A percentile compares a stretch with the other conserved stretches of the same genome.
Evolutionary conservation across 169 alveolate species (phyloP).

Genomic region (Eimeria praecox): DNA sequence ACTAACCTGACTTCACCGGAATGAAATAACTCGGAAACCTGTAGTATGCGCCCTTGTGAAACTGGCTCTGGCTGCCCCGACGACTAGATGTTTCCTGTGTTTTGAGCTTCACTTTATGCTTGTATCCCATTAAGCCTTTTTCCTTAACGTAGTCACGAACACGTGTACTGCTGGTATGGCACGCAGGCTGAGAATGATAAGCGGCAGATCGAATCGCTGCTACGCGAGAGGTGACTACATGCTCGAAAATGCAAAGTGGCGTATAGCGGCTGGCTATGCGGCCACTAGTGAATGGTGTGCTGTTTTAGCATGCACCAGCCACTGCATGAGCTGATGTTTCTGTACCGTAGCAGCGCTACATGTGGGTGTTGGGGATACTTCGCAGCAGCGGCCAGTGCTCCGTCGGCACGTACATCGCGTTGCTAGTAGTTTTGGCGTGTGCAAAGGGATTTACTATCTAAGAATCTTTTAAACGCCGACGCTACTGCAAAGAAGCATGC

Average conservation of each 20-base stretch:
- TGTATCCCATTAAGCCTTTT: neutral
- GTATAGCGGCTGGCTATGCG: neutral
- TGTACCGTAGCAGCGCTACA: neutral
- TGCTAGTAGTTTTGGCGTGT: neutral
- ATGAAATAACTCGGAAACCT: neutral
- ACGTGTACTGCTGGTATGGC: neutral
- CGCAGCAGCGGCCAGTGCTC: neutral
- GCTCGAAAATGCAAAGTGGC: too few relatives aligned
- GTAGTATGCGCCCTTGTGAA: neutral
- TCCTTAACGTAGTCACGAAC: neutral
- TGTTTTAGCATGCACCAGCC: neutral
- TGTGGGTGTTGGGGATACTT: neutral
- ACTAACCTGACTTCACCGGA: neutral
- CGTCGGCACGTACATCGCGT: neutral
- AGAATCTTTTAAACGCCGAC: conserved; percentile 78
- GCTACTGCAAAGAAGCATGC: conserved; percentile 86
- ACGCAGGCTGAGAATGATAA: conserved; percentile 81
- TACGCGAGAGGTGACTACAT: conserved; percentile 78
- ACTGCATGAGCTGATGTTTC: neutral
- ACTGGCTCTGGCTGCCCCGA: neutral
- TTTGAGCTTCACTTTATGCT: neutral
- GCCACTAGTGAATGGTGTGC: neutral
- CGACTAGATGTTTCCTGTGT: neutral
- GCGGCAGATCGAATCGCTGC: conserved; percentile 74
- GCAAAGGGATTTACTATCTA: conserved; percentile 75